Evolutionary conservation across 805 yeast genomes (phyloP).

Genomic region (Clavispora vitiphila): DNA sequence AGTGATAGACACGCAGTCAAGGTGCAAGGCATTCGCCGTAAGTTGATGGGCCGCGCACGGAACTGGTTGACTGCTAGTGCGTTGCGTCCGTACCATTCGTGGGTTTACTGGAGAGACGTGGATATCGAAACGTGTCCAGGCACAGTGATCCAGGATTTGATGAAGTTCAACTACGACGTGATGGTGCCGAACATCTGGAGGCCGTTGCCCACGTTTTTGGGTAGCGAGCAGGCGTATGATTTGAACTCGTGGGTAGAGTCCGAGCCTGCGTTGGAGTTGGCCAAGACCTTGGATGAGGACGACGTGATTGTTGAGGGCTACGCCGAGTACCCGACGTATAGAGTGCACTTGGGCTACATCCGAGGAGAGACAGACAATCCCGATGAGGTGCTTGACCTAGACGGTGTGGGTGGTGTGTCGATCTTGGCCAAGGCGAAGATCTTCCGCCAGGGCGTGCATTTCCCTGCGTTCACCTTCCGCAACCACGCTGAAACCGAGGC

Average conservation of each 20-base stretch:
- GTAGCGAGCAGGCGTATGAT: conserved; percentile 91
- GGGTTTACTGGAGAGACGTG: conserved; percentile 91
- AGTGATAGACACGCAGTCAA: conserved; percentile 80
- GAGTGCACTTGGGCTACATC: conserved; percentile 74
- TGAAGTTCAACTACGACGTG: conserved; percentile 66
- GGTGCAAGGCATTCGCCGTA: conserved; percentile 79
- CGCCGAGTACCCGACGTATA: conserved; percentile 81
- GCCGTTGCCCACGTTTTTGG: conserved; percentile 88
- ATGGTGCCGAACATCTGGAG: conserved; percentile 93
- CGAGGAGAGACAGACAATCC: conserved; percentile 58
- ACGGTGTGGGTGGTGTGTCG: conserved; percentile 87
- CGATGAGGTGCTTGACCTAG: conserved; percentile 62
- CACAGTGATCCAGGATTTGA: conserved; percentile 64
- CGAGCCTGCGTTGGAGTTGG: conserved; percentile 65
- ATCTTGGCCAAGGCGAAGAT: conserved; percentile 70
- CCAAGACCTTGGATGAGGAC: conserved; percentile 62
- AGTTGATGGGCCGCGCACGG: conserved; percentile 82
- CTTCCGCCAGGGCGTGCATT: conserved; percentile 74
- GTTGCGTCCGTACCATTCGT: conserved; percentile 75
- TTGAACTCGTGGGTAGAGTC: conserved; percentile 95
- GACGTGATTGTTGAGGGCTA: conserved; percentile 88
- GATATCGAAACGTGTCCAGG: conserved; percentile 83
- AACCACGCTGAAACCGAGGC: conserved; percentile 90
- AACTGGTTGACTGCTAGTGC: conserved; percentile 77
- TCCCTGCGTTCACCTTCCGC: conserved; percentile 78